Evolutionary conservation across 768 basidiomycete species (phyloP), one percentile per base, ranked within the genome.

Genomic region (Pulveroboletus sp.): DNA sequence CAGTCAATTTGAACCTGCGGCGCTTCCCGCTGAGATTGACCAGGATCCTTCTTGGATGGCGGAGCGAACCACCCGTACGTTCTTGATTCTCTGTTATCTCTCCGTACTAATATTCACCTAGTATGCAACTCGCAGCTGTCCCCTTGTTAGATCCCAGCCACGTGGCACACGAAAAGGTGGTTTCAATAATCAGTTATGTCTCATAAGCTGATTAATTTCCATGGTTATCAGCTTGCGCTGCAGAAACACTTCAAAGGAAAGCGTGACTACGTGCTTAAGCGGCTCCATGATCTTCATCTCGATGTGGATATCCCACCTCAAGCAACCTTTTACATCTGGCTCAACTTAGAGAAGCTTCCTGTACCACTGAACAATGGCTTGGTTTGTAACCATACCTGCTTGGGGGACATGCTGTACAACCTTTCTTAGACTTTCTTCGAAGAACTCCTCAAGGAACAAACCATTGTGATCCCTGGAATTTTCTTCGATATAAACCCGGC

Each of bases 271-370:
- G 86, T 95, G 33, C 81, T 97, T 19, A 69, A 76, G 43, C 80
- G 94, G n/a, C 79, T 97, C 51, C 79, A 83, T 49, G 75, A 79
- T 33, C 78, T 97, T 47, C 85, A 82, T 37, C 75, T 97, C 20
- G 82, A 87, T 42, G 89, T 97, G 38, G 73, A 79, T 39, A 69
- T 89, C 46, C 85, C 87, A 35, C 92, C 90, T 6, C 73, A 72
- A 17, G 82, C 84, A 47, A 97, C 94, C 3, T 97, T 97, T 71
- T 97, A 97, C 69, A 82, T 97, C 64, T 97, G 94, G 93, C 79
- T 94, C 50, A 89, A 90, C 70, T 75, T 95, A 19, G 85, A 85
- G 64, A 75, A 75, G 47, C 77, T 97, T 40, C 87, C 90, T 9
- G 58, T 80, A 5, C 94, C 94, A 7, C 64, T 97, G 37, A 91